Evolutionary conservation across 148 eudicot genomes (phyloP), one percentile per base, ranked within the genome.

Genomic region (Pouteria glomerata): DNA sequence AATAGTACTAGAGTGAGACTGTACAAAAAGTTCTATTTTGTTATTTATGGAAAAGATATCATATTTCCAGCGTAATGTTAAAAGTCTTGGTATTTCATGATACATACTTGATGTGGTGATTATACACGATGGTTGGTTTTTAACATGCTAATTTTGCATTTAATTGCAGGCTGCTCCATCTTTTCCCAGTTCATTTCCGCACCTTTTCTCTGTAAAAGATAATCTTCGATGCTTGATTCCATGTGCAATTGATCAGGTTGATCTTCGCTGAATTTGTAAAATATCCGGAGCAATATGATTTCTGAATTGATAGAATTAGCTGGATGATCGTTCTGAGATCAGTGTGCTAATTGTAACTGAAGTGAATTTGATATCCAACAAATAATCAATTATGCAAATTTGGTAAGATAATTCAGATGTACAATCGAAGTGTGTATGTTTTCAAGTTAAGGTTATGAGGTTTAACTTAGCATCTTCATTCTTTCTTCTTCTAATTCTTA

Each of bases 181-280:
- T 8, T 94, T 94, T 77, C 91, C 97, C 44, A 94, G 87, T 77
- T 91, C 98, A 61, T 94, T 94, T 75, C 98, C 98, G 24, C 98
- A 94, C 82, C 83, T 94, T 50, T 94, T 94, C 72, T 67, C 85
- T 50, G 89, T 82, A 31, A 84, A 81, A 78, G 90, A 91, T 64
- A 91, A 84, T 58, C 87, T 84, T 39, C 93, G 96, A 44, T 94
- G 98, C 79, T 82, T 94, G 83, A 91, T 94, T 85, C 97, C 98
- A 50, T 94, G 98, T 78, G 98, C 98, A 47, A 94, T 94, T 76
- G 98, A 94, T 70, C 98, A 94, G 98, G 98, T 94, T 78, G n/a
- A 50, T 70, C 71, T 16, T 31, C 41, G 23, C 47, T 29, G 57
- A 27, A 6, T 34, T 61, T 31, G 44, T 39, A 11, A 44, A 47